Evolutionary conservation across 2,329 filamentous ascomycete genomes (phyloP), one percentile per base, ranked within the genome.

Genomic region (Aureobasidium sp.): DNA sequence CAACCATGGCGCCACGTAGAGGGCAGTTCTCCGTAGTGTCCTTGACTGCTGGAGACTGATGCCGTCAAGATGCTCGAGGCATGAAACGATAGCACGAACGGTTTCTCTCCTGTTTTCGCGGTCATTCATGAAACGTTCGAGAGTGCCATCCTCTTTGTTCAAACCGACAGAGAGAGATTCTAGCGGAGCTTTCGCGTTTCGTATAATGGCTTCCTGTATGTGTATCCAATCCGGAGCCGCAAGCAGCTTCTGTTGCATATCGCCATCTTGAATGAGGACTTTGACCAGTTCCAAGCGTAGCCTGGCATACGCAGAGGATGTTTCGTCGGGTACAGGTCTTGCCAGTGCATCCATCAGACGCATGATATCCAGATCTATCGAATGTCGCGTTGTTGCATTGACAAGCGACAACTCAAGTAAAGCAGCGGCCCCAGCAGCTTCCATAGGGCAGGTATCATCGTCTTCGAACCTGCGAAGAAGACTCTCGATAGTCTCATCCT

Each of bases 401-500:
- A 29, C 34, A 20, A 61, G 25, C 7, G 58, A 53, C 37, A 39
- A 22, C n/a, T 61, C 29, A 2, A 61, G 47, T 15, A 61, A 31
- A 27, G 31, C 41, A 39, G 58, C 47, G 20, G 58, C 58, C 27
- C 58, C 58, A 8, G 25, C 27, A 27, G 58, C 48, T 25, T 61
- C 47, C 17, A 53, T 9, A 8, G 49, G 58, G 12, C 49, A 61
- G 9, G 39, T 47, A 20, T 52, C 29, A 11, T 52, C 48, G n/a
- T 53, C 47, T 27, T 63, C 61, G 29, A 63, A 47, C 17, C 52
- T 52, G 25, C 47, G 12, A 20, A 63, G 53, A 11, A 63, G 60
- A 31, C 52, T 61, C 20, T 63, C 64, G 11, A 65, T 42, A 2
- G 62, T 34, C 27, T 59, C 48, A 25, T 63, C 62, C 41, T 64